Conservation (phyloP, 768 basidiomycete genomes). For the Dacryopinax primogenitus region DNA sequence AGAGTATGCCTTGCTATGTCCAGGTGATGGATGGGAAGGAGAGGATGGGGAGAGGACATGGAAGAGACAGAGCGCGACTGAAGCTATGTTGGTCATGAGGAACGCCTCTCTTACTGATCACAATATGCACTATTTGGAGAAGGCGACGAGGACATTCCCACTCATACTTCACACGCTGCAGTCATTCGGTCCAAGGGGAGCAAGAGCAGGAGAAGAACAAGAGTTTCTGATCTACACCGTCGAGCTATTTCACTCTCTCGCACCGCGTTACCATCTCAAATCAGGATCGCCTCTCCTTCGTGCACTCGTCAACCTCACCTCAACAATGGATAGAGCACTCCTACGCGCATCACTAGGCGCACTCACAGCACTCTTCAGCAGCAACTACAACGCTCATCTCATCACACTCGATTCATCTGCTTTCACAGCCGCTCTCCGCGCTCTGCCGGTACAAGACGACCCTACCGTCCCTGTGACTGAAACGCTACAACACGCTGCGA, state of each 20-base stretch:
- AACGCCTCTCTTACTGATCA: slow-evolving; percentile 59
- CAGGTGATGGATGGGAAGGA: slow-evolving; percentile 20
- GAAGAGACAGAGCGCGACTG: slow-evolving; percentile 63
- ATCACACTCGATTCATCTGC: slow-evolving; percentile 46
- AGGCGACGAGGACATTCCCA: slow-evolving; percentile 48
- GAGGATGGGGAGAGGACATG: slow-evolving; percentile 30
- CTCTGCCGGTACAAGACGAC: slow-evolving; percentile 61
- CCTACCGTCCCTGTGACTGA: slow-evolving; percentile 22
- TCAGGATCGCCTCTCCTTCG: slow-evolving; percentile 29
- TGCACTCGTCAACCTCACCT: slow-evolving; percentile 43
- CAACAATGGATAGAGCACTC: slow-evolving; percentile 59
- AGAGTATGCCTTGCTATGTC: slow-evolving; percentile 60
- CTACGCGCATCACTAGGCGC: slow-evolving; percentile 52
- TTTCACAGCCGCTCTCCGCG: slow-evolving; percentile 49
- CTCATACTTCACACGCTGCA: slow-evolving; percentile 54
- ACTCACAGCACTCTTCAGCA: slow-evolving; percentile 49
- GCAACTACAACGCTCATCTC: slow-evolving; percentile 44
- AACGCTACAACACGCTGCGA: slow-evolving; percentile 50
- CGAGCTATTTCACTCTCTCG: slow-evolving; percentile 57
- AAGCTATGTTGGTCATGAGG: slow-evolving; percentile 75
- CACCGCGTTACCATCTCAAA: slow-evolving; percentile 26
- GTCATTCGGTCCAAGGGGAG: slow-evolving; percentile 45
- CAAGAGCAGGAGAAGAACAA: slow-evolving; percentile 36
- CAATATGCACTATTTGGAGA: slow-evolving; percentile 49
- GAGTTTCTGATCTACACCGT: slow-evolving; percentile 61